Evolutionary conservation across 73 alveolate genomes (phyloP).

Genomic region (Paraurostyla sp.): DNA sequence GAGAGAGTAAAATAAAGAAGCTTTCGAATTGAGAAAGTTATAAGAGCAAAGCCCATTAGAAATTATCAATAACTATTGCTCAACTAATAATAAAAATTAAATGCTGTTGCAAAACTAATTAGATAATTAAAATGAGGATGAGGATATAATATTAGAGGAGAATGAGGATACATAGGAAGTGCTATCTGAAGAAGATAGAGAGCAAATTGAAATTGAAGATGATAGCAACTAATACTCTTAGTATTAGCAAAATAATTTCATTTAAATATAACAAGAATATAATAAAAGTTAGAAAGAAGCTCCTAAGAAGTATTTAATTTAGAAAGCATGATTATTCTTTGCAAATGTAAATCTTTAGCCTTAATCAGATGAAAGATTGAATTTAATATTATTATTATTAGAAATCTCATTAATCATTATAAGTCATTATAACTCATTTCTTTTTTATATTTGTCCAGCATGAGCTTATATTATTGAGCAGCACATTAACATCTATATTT

Average conservation of each 20-base stretch:
- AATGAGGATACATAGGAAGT: conserved; percentile 33
- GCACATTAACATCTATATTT: neutral
- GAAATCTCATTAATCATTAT: no score
- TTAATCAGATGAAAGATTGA: no score
- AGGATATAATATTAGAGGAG: conserved; percentile 9
- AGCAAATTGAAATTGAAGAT: no score
- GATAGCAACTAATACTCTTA: no score
- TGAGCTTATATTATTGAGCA: neutral
- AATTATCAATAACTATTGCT: conserved; percentile 1
- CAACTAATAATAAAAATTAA: neutral
- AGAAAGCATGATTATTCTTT: no score
- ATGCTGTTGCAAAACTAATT: neutral
- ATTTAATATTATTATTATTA: no score
- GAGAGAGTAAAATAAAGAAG: conserved; percentile 52
- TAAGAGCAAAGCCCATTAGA: conserved; percentile 20
- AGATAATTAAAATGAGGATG: neutral
- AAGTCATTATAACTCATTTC: no score
- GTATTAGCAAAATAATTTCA: no score
- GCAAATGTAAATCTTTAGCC: no score
- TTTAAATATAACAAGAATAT: no score
- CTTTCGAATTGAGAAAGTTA: conserved; percentile 41
- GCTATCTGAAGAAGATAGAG: neutral
- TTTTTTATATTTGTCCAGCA: conserved; percentile 46
- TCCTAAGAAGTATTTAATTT: no score
- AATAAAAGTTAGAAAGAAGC: no score